Evolutionary conservation across 495 filamentous ascomycete genomes (phyloP).

Genomic region (Sabuloglossum arenarium): DNA sequence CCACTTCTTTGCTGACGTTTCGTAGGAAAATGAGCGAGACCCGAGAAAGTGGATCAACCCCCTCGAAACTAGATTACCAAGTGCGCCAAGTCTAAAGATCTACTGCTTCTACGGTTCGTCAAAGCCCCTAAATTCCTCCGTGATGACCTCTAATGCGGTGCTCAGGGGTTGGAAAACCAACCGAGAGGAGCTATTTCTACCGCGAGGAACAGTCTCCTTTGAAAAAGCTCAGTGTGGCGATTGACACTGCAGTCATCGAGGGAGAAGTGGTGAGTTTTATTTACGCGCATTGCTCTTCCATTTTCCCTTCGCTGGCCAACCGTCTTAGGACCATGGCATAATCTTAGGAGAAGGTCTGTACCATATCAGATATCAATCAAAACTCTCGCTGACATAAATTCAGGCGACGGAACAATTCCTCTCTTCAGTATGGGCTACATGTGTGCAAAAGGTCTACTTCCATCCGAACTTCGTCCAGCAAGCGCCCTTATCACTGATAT

Average conservation of each 20-base stretch:
- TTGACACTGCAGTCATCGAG: slow-evolving; percentile 57
- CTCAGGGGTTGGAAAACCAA: slow-evolving; percentile 56
- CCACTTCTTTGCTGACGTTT: background rate
- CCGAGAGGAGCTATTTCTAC: slow-evolving; percentile 84
- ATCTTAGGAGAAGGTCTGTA: slow-evolving; percentile 56
- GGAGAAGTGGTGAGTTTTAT: slow-evolving; percentile 23
- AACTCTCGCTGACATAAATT: background rate
- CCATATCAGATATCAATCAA: background rate
- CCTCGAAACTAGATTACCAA: slow-evolving; percentile 69
- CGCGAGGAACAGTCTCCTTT: slow-evolving; percentile 45
- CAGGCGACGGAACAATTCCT: slow-evolving; percentile 74
- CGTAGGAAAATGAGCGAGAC: slow-evolving; percentile 48
- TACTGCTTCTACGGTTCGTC: slow-evolving; percentile 74
- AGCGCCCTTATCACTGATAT: background rate
- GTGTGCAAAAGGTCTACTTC: slow-evolving; percentile 33
- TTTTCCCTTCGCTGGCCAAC: background rate
- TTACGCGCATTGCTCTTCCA: background rate
- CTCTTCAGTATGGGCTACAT: slow-evolving; percentile 81
- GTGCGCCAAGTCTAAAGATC: slow-evolving; percentile 80
- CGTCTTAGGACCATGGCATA: slow-evolving; percentile 57
- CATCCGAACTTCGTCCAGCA: background rate
- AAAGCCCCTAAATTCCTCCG: slow-evolving; percentile 6
- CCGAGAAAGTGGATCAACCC: slow-evolving; percentile 87
- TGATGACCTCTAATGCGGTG: slow-evolving; percentile 3
- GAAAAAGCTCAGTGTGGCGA: slow-evolving; percentile 61